These are phyloP conservation scores for Apophysomyces elegans DNA, from an alignment of 371 early-diverging fungal genomes.

Conservation along the genomic window DNA sequence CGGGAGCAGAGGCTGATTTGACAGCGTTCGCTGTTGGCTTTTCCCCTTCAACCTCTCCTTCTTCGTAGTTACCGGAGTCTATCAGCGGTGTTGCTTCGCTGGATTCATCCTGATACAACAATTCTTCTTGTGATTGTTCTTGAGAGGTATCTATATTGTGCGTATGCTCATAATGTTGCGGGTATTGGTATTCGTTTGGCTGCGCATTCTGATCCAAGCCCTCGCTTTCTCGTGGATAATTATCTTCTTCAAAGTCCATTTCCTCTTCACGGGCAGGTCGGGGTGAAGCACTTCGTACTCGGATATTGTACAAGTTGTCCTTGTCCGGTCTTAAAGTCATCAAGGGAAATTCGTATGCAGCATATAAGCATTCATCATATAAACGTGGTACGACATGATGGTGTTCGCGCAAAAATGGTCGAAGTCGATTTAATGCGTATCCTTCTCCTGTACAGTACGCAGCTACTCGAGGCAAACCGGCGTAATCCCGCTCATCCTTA, in stretches of 20 bases:
- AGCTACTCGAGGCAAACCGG: constrained; percentile 78
- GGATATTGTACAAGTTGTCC: constrained; percentile 46
- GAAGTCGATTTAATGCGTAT: constrained; percentile 64
- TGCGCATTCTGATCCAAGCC: background rate
- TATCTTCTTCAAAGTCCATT: constrained; percentile 50
- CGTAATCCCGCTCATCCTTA: constrained; percentile 59
- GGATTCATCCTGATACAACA: background rate
- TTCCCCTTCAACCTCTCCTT: background rate
- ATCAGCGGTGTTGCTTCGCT: background rate
- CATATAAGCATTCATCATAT: constrained; percentile 70
- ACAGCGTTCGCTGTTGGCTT: background rate
- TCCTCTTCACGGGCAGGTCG: constrained; percentile 45
- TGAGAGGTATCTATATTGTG: constrained; percentile 2
- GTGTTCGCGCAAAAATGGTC: constrained; percentile 59
- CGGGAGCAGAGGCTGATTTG: constrained; percentile 16
- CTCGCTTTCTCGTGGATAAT: constrained; percentile 19
- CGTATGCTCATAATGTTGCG: constrained; percentile 19
- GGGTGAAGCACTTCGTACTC: constrained; percentile 40
- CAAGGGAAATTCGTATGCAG: constrained; percentile 66
- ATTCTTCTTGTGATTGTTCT: constrained; percentile 2
- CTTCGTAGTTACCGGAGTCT: background rate
- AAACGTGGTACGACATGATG: constrained; percentile 58
- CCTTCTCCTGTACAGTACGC: constrained; percentile 89
- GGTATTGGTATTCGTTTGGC: constrained; percentile 16
- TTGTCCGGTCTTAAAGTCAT: constrained; percentile 50